Evolutionary conservation across 2,329 filamentous ascomycete genomes (phyloP).

Genomic region (Dactylellina parvicollis): DNA sequence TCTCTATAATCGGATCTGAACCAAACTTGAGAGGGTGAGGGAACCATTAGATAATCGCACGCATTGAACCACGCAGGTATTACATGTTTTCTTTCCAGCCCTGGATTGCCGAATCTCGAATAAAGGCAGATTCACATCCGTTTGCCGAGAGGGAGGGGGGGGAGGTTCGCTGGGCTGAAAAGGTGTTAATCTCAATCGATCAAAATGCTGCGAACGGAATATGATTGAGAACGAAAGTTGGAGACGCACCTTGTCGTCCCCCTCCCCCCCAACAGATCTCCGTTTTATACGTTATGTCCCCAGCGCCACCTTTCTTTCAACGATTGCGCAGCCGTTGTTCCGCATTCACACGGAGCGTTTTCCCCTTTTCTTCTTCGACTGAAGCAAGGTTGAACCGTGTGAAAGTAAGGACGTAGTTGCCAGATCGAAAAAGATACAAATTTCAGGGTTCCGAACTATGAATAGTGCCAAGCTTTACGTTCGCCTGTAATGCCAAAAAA

Average conservation of each 20-base stretch:
- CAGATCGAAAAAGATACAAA: constrained; percentile 1
- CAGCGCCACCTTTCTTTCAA: neutral
- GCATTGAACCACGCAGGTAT: neutral
- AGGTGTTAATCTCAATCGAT: neutral
- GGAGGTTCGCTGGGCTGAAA: too few relatives aligned
- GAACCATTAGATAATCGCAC: neutral
- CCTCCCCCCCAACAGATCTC: neutral
- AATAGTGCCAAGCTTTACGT: constrained; percentile 31
- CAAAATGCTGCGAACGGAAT: neutral
- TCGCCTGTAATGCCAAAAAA: neutral
- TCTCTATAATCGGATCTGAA: neutral
- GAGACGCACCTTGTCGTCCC: neutral
- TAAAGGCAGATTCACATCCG: neutral
- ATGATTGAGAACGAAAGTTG: neutral
- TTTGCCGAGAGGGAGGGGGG: too few relatives aligned
- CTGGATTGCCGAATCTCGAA: neutral
- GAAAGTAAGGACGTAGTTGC: too few relatives aligned
- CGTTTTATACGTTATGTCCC: neutral
- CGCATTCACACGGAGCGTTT: neutral
- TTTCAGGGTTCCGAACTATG: too few relatives aligned
- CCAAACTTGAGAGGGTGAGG: too few relatives aligned
- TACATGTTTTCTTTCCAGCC: neutral
- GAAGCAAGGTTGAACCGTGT: too few relatives aligned
- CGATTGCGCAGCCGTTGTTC: neutral
- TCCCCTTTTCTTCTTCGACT: too few relatives aligned